Conservation (phyloP, 352 stramenopile genomes). For the Pythium scleroteichum region DNA sequence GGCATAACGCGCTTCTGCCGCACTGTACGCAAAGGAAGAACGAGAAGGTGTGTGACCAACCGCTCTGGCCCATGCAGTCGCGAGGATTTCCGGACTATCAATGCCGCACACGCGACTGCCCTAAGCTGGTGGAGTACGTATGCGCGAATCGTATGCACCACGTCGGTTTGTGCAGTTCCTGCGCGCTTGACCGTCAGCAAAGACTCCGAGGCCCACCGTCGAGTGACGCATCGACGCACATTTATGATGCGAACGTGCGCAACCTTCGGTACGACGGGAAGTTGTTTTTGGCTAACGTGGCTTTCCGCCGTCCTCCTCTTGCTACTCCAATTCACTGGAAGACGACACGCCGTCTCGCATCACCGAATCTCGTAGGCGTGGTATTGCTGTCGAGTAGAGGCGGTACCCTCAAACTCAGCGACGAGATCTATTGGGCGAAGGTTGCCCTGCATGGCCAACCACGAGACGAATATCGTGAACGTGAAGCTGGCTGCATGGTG, state of each 20-base stretch:
- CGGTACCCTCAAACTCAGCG: slow-evolving; percentile 42
- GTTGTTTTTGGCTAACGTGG: slow-evolving; percentile 59
- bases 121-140: slow-evolving; percentile 50
- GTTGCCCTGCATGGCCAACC: slow-evolving; percentile 70
- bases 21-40: slow-evolving; percentile 58
- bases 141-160: slow-evolving; percentile 59
- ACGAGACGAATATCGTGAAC: slow-evolving; percentile 62
- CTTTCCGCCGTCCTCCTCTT: slow-evolving; percentile 53
- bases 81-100: slow-evolving; percentile 14
- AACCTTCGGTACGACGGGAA: slow-evolving; percentile 61
- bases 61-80: slow-evolving; percentile 54
- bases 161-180: slow-evolving; percentile 63
- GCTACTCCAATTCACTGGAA: slow-evolving; percentile 72
- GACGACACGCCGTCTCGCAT: slow-evolving; percentile 75
- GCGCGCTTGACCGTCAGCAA: slow-evolving; percentile 49
- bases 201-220: slow-evolving; percentile 55
- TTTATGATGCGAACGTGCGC: slow-evolving; percentile 67
- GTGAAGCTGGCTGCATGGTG: slow-evolving; percentile 56
- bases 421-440: slow-evolving; percentile 79
- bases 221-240: slow-evolving; percentile 69
- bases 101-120: slow-evolving; percentile 61
- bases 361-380: slow-evolving; percentile 81
- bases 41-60: slow-evolving; percentile 66
- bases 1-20: slow-evolving; percentile 77
- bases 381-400: slow-evolving; percentile 58